A percentile compares a stretch with the other conserved stretches of the same genome.
phyloP scores from a whole-genome alignment of 768 basidiomycete genomes.

The Boletus pseudopeckii region DNA sequence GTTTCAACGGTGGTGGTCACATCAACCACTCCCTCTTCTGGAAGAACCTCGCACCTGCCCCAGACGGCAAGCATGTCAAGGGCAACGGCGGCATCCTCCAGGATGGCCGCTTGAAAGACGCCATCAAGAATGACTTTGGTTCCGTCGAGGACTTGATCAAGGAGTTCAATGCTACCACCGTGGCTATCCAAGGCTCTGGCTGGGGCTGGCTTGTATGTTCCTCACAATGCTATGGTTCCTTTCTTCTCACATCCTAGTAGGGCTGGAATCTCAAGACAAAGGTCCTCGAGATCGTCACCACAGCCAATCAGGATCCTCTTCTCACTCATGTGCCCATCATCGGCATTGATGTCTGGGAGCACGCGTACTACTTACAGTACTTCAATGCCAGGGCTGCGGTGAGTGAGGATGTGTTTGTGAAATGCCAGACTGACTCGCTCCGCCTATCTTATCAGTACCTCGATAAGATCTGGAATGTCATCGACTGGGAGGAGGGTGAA shows the following conservation, averaged over 20 bases:
- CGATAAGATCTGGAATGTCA: conserved; percentile 70
- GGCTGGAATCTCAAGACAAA: conserved; percentile 69
- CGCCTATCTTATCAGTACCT: conserved; percentile 49
- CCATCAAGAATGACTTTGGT: conserved; percentile 66
- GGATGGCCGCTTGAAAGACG: conserved; percentile 66
- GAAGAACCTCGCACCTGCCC: conserved; percentile 82
- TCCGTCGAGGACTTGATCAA: conserved; percentile 69
- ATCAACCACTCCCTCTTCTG: conserved; percentile 97
- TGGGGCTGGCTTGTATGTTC: conserved; percentile 93
- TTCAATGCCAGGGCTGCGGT: conserved; percentile 93
- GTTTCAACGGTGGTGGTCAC: conserved; percentile 43
- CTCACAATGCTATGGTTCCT: background rate
- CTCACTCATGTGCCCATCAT: conserved; percentile 76
- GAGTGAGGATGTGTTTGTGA: conserved; percentile 31
- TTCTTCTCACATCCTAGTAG: conserved; percentile 33
- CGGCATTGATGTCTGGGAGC: conserved; percentile 95
- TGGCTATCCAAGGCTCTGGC: conserved; percentile 87
- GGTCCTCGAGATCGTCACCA: conserved; percentile 83
- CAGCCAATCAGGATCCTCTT: conserved; percentile 94
- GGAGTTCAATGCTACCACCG: conserved; percentile 82
- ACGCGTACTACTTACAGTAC: conserved; percentile 96
- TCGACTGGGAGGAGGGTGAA: conserved; percentile 76
- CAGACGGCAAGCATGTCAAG: conserved; percentile 44
- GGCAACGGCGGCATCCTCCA: conserved; percentile 61
- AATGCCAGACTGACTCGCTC: background rate